Base-by-base conservation (phyloP, 164 flowering plant genomes). In the Platanus orientalis region DNA sequence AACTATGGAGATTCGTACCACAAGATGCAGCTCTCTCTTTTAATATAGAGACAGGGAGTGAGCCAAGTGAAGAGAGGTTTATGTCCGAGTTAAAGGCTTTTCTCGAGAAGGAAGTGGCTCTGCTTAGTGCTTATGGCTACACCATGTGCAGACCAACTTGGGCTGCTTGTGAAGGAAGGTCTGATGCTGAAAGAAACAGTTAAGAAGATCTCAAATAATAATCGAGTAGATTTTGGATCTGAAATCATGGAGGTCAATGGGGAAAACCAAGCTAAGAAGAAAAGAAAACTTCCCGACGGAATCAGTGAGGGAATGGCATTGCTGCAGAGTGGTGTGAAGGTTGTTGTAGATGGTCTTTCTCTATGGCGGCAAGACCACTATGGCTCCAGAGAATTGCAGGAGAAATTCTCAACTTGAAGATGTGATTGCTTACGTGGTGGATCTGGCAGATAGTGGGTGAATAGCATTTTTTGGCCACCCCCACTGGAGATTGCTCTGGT, bases 1-100 rank as follows among this genome's bases (percentile, higher is more conserved):
- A 89, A 65, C 77, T 94, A n/a, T 91, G 96, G 97, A 83, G 89
- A 71, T 94, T 94, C 72, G 82, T 91, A 56, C 96, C 97, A 7
- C 71, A 69, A 9, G 76, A 85, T 78, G 97, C 99, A 16, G 89
- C 97, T 65, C 90, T 94, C 30, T 86, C 97, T 24, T 88, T 75
- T 66, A 87, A 94, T 68, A 19, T 78, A 45, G 80, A 66, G 36
- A 74, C 78, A 10, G 96, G 92, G 69, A 75, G 57, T 29, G 79
- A 83, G 34, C 65, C 76, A 36, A 75, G 69, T 32, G 84, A 77
- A 65, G 97, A 81, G 25, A 77, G 81, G 55, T 94, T 94, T 64
- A 89, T 89, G 95, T 69, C 73, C 1, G 96, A 88, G 73, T 69
- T 94, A 57, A 91, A 89, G 74, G 77, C 57, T 21, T 89, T 86